Evolutionary conservation across 108 stramenopile genomes (phyloP).

Genomic region (Cyclotella baltica): DNA sequence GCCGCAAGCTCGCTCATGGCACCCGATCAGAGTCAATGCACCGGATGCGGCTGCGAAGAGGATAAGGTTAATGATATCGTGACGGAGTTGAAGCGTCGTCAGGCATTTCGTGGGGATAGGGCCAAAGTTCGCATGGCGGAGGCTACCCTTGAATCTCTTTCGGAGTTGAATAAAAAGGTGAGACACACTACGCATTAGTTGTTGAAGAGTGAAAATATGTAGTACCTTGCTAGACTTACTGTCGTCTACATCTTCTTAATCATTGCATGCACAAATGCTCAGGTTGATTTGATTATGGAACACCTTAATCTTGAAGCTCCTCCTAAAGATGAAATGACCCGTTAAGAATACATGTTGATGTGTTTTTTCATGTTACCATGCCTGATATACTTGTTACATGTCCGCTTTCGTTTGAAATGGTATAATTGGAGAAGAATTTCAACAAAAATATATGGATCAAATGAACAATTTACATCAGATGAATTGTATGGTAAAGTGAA

Average conservation of each 20-base stretch:
- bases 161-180: conserved; percentile 31
- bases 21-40: neutral
- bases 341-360: too few species aligned
- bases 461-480: too few species aligned
- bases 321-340: neutral
- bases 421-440: too few species aligned
- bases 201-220: neutral
- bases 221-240: neutral
- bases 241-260: neutral
- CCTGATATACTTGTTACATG: too few species aligned
- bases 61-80: conserved; percentile 49
- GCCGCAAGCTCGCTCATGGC: conserved; percentile 10
- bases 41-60: conserved; percentile 53
- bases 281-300: conserved; percentile 18
- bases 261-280: neutral
- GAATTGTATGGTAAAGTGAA: too few species aligned
- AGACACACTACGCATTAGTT: neutral
- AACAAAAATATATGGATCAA: too few species aligned
- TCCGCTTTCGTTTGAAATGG: too few species aligned
- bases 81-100: conserved; percentile 46
- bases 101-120: conserved; percentile 48
- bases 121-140: conserved; percentile 44
- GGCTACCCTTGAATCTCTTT: conserved; percentile 25
- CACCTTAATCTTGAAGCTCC: conserved; percentile 7
- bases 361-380: too few species aligned